Evolutionary conservation across 352 stramenopile genomes (phyloP).

Genomic region (Globisporangium abappressorium): DNA sequence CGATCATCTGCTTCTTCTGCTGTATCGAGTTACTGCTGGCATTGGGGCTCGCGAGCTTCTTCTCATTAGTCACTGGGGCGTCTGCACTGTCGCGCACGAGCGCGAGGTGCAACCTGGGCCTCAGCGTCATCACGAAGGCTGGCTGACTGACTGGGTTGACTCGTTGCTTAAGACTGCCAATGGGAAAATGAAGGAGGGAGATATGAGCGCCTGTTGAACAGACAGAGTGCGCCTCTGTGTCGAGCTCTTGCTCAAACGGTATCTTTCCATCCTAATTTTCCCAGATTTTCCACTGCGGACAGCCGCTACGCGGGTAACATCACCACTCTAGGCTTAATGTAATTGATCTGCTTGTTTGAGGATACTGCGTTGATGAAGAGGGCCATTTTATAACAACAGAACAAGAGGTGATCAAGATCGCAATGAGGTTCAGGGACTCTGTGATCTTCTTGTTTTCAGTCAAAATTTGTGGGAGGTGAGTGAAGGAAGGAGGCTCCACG

Average conservation of each 20-base stretch:
- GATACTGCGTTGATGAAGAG: too few relatives aligned
- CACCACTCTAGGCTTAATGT: too few relatives aligned
- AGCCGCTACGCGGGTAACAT: not conserved
- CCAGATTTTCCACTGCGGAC: not conserved
- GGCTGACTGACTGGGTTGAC: not conserved
- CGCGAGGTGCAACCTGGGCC: not conserved
- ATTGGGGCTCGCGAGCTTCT: not conserved
- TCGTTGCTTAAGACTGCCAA: not conserved
- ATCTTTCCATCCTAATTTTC: not conserved
- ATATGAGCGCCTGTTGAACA: not conserved
- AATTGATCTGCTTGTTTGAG: not conserved
- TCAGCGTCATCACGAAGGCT: not conserved
- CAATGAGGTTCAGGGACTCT: too few relatives aligned
- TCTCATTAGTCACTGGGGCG: not conserved
- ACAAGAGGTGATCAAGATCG: too few relatives aligned
- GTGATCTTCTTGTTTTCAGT: too few relatives aligned
- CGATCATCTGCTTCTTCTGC: slow-evolving; percentile 7
- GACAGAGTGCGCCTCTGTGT: too few relatives aligned
- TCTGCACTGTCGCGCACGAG: not conserved
- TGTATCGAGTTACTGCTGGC: not conserved
- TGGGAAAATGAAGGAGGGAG: not conserved
- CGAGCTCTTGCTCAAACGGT: not conserved
- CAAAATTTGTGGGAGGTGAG: not conserved
- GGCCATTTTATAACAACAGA: too few relatives aligned
- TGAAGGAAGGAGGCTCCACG: not conserved